Evolutionary conservation across 2,329 filamentous ascomycete genomes (phyloP).

Genomic region (Colletotrichum coccodes): DNA sequence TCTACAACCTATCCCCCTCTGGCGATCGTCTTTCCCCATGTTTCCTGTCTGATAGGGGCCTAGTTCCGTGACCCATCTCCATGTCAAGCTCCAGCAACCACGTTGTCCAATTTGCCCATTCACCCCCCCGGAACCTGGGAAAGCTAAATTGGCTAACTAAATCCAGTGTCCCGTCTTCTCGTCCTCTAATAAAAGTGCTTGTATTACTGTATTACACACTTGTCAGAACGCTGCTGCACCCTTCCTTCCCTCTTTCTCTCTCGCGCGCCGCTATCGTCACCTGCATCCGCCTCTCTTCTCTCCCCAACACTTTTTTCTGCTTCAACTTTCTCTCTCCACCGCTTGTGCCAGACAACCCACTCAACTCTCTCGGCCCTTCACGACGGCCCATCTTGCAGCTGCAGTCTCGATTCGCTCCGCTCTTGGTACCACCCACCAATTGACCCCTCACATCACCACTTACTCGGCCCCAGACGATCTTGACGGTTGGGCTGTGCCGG

Average conservation of each 20-base stretch:
- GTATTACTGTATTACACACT: slow-evolving; percentile 30
- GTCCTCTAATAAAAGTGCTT: slow-evolving; percentile 32
- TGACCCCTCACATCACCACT: slow-evolving; percentile 24
- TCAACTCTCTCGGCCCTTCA: not conserved
- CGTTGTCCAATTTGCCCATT: slow-evolving; percentile 21
- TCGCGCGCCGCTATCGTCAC: slow-evolving; percentile 29
- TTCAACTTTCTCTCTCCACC: not conserved
- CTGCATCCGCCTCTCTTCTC: slow-evolving; percentile 4
- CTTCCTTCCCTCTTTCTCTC: not conserved
- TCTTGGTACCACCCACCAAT: slow-evolving; percentile 21
- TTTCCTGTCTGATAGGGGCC: slow-evolving; percentile 22
- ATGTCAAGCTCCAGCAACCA: slow-evolving; percentile 17
- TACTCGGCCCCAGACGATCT: slow-evolving; percentile 3
- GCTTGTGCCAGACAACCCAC: not conserved
- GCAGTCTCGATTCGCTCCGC: slow-evolving; percentile 20
- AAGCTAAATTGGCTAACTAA: slow-evolving; percentile 31
- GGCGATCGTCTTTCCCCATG: slow-evolving; percentile 13
- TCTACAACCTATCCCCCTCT: not conserved
- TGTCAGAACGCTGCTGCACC: slow-evolving; percentile 9
- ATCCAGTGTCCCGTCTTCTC: slow-evolving; percentile 16
- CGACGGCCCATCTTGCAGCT: slow-evolving; percentile 9
- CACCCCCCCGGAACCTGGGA: slow-evolving; percentile 19
- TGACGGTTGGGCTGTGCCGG: not conserved
- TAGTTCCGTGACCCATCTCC: not conserved
- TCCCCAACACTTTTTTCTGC: slow-evolving; percentile 22